phyloP scores from a whole-genome alignment of 306 rosid species.

The Rubus idaeus region DNA sequence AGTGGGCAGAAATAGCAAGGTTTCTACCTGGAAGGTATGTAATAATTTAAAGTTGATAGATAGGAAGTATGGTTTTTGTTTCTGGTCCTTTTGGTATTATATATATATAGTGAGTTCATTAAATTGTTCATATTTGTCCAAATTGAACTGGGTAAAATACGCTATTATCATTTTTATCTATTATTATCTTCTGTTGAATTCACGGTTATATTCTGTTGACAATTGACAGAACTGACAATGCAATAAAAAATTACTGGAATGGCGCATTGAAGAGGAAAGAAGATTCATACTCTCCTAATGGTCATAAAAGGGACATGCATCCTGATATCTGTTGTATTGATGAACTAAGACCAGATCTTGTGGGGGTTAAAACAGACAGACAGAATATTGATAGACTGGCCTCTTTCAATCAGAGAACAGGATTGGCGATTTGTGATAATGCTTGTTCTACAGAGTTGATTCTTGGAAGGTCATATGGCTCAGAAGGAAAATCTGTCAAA shows the following conservation, averaged over 20 bases:
- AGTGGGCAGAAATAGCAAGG: constrained; percentile 69
- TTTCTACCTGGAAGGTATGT: constrained; percentile 70
- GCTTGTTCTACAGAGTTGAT: constrained; percentile 31
- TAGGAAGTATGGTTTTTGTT: neutral
- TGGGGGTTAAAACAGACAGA: constrained; percentile 18
- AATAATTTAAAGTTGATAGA: neutral
- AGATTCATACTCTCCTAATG: constrained; percentile 31
- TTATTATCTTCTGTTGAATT: constrained; percentile 1
- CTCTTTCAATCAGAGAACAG: constrained; percentile 26
- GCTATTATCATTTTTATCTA: neutral
- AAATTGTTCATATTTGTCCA: neutral
- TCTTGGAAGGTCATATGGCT: constrained; percentile 18
- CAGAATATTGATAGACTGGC: constrained; percentile 21
- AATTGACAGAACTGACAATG: constrained; percentile 56
- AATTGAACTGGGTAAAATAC: neutral
- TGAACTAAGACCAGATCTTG: constrained; percentile 13
- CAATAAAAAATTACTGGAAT: constrained; percentile 69
- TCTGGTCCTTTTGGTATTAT: neutral
- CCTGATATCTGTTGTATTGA: neutral
- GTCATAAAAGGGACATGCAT: constrained; percentile 16
- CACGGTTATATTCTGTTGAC: constrained; percentile 9
- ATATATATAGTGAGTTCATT: neutral
- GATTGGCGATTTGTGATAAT: constrained; percentile 18
- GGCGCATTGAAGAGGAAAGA: constrained; percentile 51
- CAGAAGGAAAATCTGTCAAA: constrained; percentile 3